Conservation (phyloP, 768 basidiomycete genomes). For the Serpula lacrymans region DNA sequence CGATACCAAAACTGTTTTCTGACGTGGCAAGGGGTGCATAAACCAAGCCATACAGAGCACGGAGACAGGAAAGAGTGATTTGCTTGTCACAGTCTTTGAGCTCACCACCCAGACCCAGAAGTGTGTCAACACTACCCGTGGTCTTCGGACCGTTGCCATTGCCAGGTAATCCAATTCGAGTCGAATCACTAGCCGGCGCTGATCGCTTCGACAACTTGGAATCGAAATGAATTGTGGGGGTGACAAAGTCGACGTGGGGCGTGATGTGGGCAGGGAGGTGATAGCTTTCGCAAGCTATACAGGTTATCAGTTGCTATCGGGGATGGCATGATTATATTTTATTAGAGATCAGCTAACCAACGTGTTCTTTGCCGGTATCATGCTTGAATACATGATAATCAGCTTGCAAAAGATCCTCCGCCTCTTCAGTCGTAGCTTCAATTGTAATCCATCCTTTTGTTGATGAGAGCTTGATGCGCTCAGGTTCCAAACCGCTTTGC, state of each 20-base stretch:
- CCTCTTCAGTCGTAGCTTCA: slow-evolving; percentile 24
- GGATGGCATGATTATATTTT: neutral
- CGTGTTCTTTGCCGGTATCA: slow-evolving; percentile 25
- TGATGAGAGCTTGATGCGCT: slow-evolving; percentile 19
- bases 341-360: slow-evolving; percentile 20
- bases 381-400: slow-evolving; percentile 32
- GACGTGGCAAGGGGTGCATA: slow-evolving; percentile 20
- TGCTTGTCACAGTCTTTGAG: slow-evolving; percentile 27
- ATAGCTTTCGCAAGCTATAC: slow-evolving; percentile 24
- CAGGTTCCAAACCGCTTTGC: slow-evolving; percentile 18
- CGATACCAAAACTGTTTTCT: slow-evolving; percentile 29
- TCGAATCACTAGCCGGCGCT: too few species aligned
- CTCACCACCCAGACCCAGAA: too few species aligned
- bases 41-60: slow-evolving; percentile 32
- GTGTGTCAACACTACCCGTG: slow-evolving; percentile 5
- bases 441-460: slow-evolving; percentile 32
- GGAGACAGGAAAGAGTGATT: slow-evolving; percentile 31
- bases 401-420: slow-evolving; percentile 28
- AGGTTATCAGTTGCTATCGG: neutral
- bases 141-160: neutral
- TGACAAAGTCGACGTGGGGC: slow-evolving; percentile 22
- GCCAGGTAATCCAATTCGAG: neutral
- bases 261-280: slow-evolving; percentile 26
- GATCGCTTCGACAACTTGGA: neutral
- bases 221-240: neutral